Conservation (phyloP, 768 basidiomycete genomes). For the Infundibulicybe gibba region DNA sequence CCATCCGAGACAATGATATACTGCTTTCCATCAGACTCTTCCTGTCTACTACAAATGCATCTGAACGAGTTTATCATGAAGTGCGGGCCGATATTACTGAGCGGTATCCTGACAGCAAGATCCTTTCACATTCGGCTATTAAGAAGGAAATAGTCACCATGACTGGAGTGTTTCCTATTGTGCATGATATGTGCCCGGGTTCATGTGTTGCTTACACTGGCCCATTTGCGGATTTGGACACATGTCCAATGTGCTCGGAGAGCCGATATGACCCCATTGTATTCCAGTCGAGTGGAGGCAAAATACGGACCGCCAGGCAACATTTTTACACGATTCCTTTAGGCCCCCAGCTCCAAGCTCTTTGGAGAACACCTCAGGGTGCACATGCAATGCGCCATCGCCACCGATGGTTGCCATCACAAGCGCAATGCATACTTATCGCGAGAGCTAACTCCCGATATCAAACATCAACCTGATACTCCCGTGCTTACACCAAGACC, state of each 20-base stretch:
- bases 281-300: conserved; percentile 3
- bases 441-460: too few species aligned
- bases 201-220: conserved; percentile 16
- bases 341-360: conserved; percentile 38
- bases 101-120: conserved; percentile 4
- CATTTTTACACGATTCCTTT: conserved; percentile 35
- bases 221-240: conserved; percentile 5
- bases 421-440: too few species aligned
- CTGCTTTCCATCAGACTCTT: conserved; percentile 3
- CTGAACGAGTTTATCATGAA: conserved; percentile 7
- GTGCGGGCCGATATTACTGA: conserved; percentile 8
- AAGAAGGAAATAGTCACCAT: too few species aligned
- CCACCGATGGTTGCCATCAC: too few species aligned
- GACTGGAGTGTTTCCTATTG: too few species aligned
- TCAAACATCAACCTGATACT: too few species aligned
- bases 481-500: too few species aligned
- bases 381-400: conserved; percentile 26
- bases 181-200: conserved; percentile 23
- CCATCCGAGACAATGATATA: background rate
- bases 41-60: conserved; percentile 1
- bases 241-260: conserved; percentile 20
- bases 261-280: conserved; percentile 17
- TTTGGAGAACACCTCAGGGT: conserved; percentile 15
- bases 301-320: conserved; percentile 10
- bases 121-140: too few species aligned